Evolutionary conservation across 2,329 filamentous ascomycete genomes (phyloP).

Genomic region (Apiospora pterosperma): DNA sequence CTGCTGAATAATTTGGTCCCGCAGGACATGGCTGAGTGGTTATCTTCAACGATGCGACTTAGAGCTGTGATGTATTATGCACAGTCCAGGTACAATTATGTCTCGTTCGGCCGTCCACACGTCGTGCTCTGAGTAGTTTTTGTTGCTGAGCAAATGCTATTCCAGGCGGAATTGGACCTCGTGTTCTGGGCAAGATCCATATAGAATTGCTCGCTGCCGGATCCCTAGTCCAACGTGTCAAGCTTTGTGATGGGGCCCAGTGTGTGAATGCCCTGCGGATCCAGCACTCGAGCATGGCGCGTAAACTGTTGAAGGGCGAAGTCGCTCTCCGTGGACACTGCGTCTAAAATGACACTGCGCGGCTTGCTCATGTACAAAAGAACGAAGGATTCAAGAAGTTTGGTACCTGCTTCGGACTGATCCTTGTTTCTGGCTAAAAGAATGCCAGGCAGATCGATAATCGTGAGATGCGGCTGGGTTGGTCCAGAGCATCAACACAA

Average conservation of each 20-base stretch:
- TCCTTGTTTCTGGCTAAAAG: slow-evolving; percentile 36
- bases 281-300: slow-evolving; percentile 33
- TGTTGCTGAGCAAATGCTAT: slow-evolving; percentile 48
- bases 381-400: slow-evolving; percentile 42
- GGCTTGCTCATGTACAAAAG: slow-evolving; percentile 50
- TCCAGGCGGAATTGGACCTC: slow-evolving; percentile 44
- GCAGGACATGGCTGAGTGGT: slow-evolving; percentile 22
- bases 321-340: slow-evolving; percentile 52
- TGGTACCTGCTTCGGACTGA: slow-evolving; percentile 40
- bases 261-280: slow-evolving; percentile 34
- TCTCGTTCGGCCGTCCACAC: slow-evolving; percentile 7
- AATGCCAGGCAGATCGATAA: slow-evolving; percentile 57
- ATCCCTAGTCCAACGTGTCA: slow-evolving; percentile 29
- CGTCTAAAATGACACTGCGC: slow-evolving; percentile 56
- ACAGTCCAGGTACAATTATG: slow-evolving; percentile 8
- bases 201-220: slow-evolving; percentile 35
- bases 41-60: slow-evolving; percentile 15
- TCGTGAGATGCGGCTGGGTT: slow-evolving; percentile 46
- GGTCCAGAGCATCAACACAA: slow-evolving; percentile 41
- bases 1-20: slow-evolving; percentile 27
- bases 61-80: slow-evolving; percentile 1
- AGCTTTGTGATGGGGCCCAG: slow-evolving; percentile 48
- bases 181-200: slow-evolving; percentile 39
- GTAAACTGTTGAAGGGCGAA: slow-evolving; percentile 55
- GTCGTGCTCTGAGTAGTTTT: not conserved